Percentiles rank a stretch among this genome's conserved stretches.
Conservation (phyloP, 129 eudicot genomes). For the Lactuca saligna region DNA sequence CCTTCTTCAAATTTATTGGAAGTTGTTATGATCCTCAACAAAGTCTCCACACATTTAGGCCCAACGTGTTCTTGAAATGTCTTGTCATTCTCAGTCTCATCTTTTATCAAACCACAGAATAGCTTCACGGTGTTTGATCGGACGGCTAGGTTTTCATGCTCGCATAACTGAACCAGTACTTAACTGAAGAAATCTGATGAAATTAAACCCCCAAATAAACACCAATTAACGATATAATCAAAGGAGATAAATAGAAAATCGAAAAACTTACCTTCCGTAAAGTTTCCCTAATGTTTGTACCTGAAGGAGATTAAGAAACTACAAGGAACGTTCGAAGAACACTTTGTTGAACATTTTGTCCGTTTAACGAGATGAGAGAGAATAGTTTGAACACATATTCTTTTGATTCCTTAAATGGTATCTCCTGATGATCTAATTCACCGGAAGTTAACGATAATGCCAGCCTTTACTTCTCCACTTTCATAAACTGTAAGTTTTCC, state of each 20-base stretch:
- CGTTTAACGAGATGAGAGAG: slow-evolving; percentile 44
- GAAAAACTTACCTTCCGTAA: slow-evolving; percentile 39
- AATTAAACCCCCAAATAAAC: background rate
- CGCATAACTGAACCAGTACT: slow-evolving; percentile 47
- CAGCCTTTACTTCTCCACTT: slow-evolving; percentile 37
- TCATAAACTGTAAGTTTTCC: slow-evolving; percentile 39
- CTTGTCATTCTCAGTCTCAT: slow-evolving; percentile 36
- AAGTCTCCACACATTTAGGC: slow-evolving; percentile 28
- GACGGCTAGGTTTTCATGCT: slow-evolving; percentile 37
- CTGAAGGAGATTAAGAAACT: slow-evolving; percentile 41
- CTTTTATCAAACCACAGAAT: slow-evolving; percentile 36
- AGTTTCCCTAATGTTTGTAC: slow-evolving; percentile 35
- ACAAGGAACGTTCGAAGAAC: slow-evolving; percentile 51
- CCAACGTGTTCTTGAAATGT: slow-evolving; percentile 40
- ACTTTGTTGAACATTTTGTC: slow-evolving; percentile 47
- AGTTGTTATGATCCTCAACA: slow-evolving; percentile 32
- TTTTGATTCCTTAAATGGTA: slow-evolving; percentile 37
- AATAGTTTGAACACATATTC: slow-evolving; percentile 53
- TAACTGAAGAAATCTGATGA: slow-evolving; percentile 42
- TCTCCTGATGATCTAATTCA: slow-evolving; percentile 18
- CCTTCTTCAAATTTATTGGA: slow-evolving; percentile 34
- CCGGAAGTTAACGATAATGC: slow-evolving; percentile 32
- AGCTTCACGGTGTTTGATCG: slow-evolving; percentile 41
- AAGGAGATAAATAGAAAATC: background rate
- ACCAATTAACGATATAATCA: background rate